Evolutionary conservation across 2,329 filamentous ascomycete species (phyloP).

Genomic region (Xylariaceae sp.): DNA sequence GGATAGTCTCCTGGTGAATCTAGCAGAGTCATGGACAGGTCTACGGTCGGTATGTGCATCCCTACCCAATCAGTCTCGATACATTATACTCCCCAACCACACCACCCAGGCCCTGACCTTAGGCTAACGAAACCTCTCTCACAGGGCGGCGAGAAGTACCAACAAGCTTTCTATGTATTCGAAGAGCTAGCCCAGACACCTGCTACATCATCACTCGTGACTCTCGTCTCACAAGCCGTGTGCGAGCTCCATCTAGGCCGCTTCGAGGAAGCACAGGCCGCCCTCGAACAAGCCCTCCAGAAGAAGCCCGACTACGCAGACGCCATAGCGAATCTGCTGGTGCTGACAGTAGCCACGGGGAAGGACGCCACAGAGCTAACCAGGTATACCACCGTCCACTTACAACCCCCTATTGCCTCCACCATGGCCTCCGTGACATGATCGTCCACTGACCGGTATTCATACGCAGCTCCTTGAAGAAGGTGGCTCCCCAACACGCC

Average conservation of each 20-base stretch:
- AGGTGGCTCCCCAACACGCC: constrained; percentile 61
- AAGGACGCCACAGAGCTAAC: constrained; percentile 62
- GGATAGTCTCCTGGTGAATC: constrained; percentile 86
- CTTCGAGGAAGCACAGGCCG: constrained; percentile 81
- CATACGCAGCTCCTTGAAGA: constrained; percentile 48
- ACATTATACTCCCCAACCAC: background rate
- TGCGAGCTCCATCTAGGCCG: constrained; percentile 88
- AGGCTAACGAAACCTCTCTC: constrained; percentile 7
- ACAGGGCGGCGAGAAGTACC: constrained; percentile 90
- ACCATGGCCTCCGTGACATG: background rate
- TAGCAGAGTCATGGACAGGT: constrained; percentile 94
- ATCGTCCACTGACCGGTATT: constrained; percentile 1
- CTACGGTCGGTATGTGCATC: constrained; percentile 64
- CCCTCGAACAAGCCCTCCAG: constrained; percentile 73
- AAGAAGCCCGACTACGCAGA: constrained; percentile 68
- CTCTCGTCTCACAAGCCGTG: constrained; percentile 81
- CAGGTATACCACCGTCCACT: constrained; percentile 43
- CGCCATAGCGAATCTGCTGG: constrained; percentile 77
- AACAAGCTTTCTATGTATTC: constrained; percentile 95
- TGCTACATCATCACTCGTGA: constrained; percentile 69
- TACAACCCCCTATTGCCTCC: too few species aligned
- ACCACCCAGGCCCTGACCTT: too few species aligned
- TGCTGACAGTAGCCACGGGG: constrained; percentile 72
- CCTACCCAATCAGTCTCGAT: background rate
- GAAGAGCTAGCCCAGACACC: constrained; percentile 91